Evolutionary conservation across 73 alveolate species (phyloP).

Genomic region (Tetrahymena elliotti): DNA sequence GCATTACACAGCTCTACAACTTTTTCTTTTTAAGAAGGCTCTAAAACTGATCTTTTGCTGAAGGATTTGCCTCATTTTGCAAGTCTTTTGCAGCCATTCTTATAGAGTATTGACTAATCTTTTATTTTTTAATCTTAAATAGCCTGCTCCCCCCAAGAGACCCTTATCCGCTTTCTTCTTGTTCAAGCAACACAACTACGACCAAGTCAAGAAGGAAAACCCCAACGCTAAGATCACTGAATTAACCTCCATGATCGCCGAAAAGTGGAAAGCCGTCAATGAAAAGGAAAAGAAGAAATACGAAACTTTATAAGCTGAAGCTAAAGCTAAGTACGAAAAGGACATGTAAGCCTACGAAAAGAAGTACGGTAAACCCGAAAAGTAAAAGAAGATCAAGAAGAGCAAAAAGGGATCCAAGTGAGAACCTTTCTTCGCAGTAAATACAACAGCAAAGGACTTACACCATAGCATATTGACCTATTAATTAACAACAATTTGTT

Average conservation of each 20-base stretch:
- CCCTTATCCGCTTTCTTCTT: slow-evolving; percentile 1
- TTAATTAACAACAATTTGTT: background rate
- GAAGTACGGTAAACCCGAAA: background rate
- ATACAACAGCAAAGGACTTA: background rate
- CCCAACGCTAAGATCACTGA: background rate
- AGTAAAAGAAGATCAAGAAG: background rate
- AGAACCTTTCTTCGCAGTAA: background rate
- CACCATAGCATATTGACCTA: background rate
- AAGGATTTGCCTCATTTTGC: background rate
- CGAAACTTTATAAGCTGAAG: background rate
- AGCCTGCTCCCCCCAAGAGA: slow-evolving; percentile 3
- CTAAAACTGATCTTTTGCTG: background rate
- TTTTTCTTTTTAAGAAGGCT: background rate
- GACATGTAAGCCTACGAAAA: background rate
- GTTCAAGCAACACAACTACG: background rate
- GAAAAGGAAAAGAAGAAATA: background rate
- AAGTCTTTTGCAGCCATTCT: background rate
- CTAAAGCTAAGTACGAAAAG: background rate
- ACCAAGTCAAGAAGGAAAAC: background rate
- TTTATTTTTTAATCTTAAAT: background rate
- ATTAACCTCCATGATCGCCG: slow-evolving; percentile 1
- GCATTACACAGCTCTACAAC: background rate
- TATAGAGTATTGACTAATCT: background rate
- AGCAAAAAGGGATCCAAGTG: background rate
- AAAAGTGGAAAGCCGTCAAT: background rate